Conservation (phyloP, 75 land plant species). For the Gnetum montanum region DNA sequence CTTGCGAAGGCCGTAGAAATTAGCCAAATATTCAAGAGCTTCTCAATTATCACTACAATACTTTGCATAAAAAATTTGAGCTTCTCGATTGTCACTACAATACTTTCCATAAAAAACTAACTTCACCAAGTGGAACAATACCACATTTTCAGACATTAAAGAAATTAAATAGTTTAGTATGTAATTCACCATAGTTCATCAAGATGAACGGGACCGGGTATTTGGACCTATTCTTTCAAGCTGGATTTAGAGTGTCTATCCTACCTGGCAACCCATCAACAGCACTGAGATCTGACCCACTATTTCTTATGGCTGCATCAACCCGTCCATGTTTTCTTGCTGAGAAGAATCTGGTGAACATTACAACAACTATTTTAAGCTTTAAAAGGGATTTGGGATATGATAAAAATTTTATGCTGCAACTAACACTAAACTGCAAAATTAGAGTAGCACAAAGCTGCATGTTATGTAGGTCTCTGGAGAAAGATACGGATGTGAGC, state of each 20-base stretch:
- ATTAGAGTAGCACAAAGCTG: constrained; percentile 33
- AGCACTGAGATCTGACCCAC: constrained; percentile 48
- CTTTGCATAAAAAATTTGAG: too few relatives aligned
- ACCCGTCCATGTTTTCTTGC: constrained; percentile 89
- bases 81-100: too few relatives aligned
- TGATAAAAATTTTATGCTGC: not conserved
- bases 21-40: constrained; percentile 65
- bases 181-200: constrained; percentile 85
- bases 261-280: constrained; percentile 84
- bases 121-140: constrained; percentile 55
- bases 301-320: constrained; percentile 69
- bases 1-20: too few relatives aligned
- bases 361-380: not conserved
- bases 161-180: constrained; percentile 59
- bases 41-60: constrained; percentile 62
- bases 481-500: constrained; percentile 70
- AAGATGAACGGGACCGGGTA: constrained; percentile 74
- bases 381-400: too few relatives aligned
- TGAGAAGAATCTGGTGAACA: constrained; percentile 70
- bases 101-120: constrained; percentile 58
- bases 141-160: constrained; percentile 62
- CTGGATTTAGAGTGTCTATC: constrained; percentile 80
- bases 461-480: constrained; percentile 70
- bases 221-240: constrained; percentile 69
- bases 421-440: not conserved